Conservation (phyloP, 306 rosid genomes). For the Acacia melanoxylon region DNA sequence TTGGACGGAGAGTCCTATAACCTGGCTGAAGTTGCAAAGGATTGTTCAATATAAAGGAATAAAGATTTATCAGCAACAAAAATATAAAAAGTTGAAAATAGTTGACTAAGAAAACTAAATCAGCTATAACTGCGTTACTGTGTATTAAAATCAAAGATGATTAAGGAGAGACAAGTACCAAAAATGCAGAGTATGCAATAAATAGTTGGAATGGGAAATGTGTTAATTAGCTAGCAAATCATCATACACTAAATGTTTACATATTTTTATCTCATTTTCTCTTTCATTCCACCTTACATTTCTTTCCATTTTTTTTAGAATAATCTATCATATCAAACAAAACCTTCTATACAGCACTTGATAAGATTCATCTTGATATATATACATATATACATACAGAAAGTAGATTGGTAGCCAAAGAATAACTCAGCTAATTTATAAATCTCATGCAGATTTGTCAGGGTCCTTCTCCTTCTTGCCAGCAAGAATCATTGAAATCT, state of each 20-base stretch:
- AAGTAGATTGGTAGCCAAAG: background rate
- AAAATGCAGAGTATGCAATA: background rate
- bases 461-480: slow-evolving; percentile 72
- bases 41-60: no score
- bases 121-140: background rate
- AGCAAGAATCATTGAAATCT: slow-evolving; percentile 89
- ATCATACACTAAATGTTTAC: background rate
- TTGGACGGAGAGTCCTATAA: no score
- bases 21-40: no score
- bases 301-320: background rate
- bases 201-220: background rate
- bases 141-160: background rate
- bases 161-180: background rate
- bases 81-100: no score
- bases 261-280: background rate
- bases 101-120: no score
- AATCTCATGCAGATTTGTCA: slow-evolving; percentile 35
- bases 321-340: background rate
- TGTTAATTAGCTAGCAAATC: background rate
- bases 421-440: slow-evolving; percentile 29
- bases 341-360: background rate
- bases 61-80: no score
- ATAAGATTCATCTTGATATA: slow-evolving; percentile 1
- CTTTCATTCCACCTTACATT: background rate
- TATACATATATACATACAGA: background rate